Evolutionary conservation across 352 stramenopile species (phyloP), one percentile per base, ranked within the genome.

Genomic region (Ophiocytium majus): DNA sequence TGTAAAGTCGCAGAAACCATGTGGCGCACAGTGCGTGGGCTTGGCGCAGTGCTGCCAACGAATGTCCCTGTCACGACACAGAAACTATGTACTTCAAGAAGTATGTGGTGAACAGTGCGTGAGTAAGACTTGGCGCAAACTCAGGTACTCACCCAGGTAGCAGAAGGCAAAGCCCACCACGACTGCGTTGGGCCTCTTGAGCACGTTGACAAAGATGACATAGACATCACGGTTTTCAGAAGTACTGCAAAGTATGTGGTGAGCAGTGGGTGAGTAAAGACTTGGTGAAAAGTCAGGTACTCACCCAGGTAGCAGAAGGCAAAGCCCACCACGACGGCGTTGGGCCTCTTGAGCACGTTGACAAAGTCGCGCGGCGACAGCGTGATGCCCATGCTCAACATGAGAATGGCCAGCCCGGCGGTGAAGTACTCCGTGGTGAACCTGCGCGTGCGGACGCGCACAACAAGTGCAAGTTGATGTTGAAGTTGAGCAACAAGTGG

Each of bases 341-440:
- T 91, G 9, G 93, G 93, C 79, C 92, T 84, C 49, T 89, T 91
- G 10, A 90, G 84, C 28, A 95, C 92, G 63, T 92, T 86, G 28
- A 92, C 88, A 84, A 96, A 95, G 86, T 96, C 93, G 37, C 90
- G 49, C 9, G 92, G 92, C 23, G 91, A 93, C 36, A 96, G 89
- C 17, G 93, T 96, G 81, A 96, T 96, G 83, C 93, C 93, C 93
- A 96, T 96, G 80, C 91, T 94, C 86, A 96, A 92, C 93, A 96
- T 96, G 43, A 96, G 90, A 71, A 91, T 90, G 10, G 91, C 92
- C 10, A 96, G 89, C 33, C 85, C 91, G 23, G 81, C 91, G n/a
- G 93, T 95, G 83, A 96, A 96, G 88, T 95, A 95, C 86, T 94
- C 89, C 0, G 92, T 95, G 36, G 91, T 93, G 86, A 95, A 94